phyloP scores from a whole-genome alignment of 2,329 filamentous ascomycete genomes.

The Botrytis paeoniae region DNA sequence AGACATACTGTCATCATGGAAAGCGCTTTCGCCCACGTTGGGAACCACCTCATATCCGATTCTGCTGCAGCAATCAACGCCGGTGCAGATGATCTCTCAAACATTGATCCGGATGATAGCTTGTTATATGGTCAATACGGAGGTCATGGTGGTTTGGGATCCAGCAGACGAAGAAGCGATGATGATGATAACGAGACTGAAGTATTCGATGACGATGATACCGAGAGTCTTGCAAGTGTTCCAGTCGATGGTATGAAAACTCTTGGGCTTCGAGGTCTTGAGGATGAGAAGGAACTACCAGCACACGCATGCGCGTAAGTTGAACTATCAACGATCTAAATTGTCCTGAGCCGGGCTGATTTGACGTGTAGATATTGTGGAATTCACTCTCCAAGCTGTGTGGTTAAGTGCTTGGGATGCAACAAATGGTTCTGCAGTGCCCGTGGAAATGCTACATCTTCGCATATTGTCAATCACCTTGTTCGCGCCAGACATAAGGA shows the following conservation, averaged over 20 bases:
- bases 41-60: conserved; percentile 82
- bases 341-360: conserved; percentile 30
- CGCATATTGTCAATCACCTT: conserved; percentile 97
- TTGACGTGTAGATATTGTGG: conserved; percentile 73
- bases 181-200: conserved; percentile 90
- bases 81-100: conserved; percentile 67
- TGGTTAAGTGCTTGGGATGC: conserved; percentile 93
- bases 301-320: conserved; percentile 93
- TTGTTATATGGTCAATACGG: conserved; percentile 70
- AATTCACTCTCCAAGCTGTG: conserved; percentile 91
- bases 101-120: conserved; percentile 74
- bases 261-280: conserved; percentile 55
- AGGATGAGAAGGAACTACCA: conserved; percentile 88
- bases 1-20: conserved; percentile 58
- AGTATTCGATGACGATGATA: conserved; percentile 76
- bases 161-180: conserved; percentile 63
- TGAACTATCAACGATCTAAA: conserved; percentile 14
- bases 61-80: conserved; percentile 86
- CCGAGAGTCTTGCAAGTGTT: conserved; percentile 71
- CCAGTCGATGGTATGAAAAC: conserved; percentile 73
- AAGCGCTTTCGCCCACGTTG: conserved; percentile 82
- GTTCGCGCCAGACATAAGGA: conserved; percentile 98
- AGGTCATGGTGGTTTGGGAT: conserved; percentile 51
- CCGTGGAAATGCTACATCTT: conserved; percentile 91
- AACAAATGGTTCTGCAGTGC: conserved; percentile 99